Conservation (phyloP, 2,329 filamentous ascomycete genomes). For the Bipolaris victoriae region DNA sequence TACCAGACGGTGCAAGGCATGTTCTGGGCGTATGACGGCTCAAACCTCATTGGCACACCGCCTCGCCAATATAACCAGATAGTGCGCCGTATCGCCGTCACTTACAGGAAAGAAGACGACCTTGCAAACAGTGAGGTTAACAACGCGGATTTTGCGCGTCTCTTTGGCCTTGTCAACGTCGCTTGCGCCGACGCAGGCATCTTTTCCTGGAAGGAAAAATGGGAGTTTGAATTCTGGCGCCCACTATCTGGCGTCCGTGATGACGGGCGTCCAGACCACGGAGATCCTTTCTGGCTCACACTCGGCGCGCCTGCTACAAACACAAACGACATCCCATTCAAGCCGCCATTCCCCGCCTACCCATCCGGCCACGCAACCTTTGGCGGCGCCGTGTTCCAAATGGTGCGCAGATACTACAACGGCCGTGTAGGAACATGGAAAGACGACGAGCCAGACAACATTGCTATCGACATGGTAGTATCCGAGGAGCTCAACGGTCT, state of each 20-base stretch:
- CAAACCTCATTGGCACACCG: constrained; percentile 30
- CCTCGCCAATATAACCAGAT: constrained; percentile 29
- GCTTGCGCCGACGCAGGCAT: constrained; percentile 37
- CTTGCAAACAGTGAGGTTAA: constrained; percentile 17
- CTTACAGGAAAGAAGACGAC: constrained; percentile 15
- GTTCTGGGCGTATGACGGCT: constrained; percentile 25
- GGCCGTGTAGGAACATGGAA: constrained; percentile 25
- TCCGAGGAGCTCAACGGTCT: constrained; percentile 37
- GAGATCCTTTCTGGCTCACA: constrained; percentile 33
- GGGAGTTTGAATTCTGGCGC: constrained; percentile 40
- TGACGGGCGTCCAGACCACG: constrained; percentile 18
- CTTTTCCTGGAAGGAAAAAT: constrained; percentile 40
- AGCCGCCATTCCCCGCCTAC: constrained; percentile 37
- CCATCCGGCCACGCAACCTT: constrained; percentile 38
- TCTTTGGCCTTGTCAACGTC: constrained; percentile 34
- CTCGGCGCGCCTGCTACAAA: constrained; percentile 35
- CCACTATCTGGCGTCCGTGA: constrained; percentile 35
- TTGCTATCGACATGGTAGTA: constrained; percentile 26
- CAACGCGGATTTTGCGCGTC: constrained; percentile 39
- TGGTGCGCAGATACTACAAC: constrained; percentile 35
- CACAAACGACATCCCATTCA: constrained; percentile 30
- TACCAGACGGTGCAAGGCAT: constrained; percentile 18
- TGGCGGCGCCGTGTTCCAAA: constrained; percentile 32
- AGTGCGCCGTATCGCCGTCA: constrained; percentile 30
- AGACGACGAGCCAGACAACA: constrained; percentile 27